Conservation (phyloP, 257 asterid species). For the Solanum boliviense region DNA sequence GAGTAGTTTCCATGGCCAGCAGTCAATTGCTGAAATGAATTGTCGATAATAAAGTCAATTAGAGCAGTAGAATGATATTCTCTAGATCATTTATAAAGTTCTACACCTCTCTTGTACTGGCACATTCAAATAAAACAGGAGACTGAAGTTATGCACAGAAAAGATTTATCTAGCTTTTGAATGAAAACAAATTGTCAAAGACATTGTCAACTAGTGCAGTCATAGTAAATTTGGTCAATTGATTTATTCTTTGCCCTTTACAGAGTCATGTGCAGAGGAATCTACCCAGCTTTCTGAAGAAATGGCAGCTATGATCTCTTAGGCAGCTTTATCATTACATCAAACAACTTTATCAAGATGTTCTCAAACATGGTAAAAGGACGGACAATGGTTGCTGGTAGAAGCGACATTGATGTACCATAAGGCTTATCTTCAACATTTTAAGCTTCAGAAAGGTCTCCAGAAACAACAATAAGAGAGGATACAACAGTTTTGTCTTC, state of each 20-base stretch:
- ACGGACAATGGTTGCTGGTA: not conserved
- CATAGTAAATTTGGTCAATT: not conserved
- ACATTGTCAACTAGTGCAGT: not conserved
- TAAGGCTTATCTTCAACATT: not conserved
- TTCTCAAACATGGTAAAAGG: not conserved
- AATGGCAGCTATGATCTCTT: not conserved
- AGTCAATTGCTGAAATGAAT: conserved; percentile 34
- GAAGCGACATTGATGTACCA: not conserved
- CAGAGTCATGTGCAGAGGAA: not conserved
- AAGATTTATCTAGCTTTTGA: not conserved
- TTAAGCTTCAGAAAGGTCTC: not conserved
- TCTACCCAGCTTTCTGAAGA: not conserved
- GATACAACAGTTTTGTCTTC: not conserved
- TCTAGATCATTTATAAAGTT: not conserved
- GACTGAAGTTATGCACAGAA: not conserved
- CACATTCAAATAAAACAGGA: not conserved
- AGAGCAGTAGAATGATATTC: not conserved
- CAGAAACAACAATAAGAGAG: not conserved
- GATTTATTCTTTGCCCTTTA: not conserved
- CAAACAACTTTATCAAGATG: not conserved
- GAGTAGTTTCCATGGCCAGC: conserved; percentile 23
- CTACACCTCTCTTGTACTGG: not conserved
- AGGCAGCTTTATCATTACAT: not conserved
- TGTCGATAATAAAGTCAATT: not conserved
- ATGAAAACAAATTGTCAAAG: not conserved